Evolutionary conservation across 1,284 basidiomycete species (phyloP).

Genomic region (Puccinia brachypodii): DNA sequence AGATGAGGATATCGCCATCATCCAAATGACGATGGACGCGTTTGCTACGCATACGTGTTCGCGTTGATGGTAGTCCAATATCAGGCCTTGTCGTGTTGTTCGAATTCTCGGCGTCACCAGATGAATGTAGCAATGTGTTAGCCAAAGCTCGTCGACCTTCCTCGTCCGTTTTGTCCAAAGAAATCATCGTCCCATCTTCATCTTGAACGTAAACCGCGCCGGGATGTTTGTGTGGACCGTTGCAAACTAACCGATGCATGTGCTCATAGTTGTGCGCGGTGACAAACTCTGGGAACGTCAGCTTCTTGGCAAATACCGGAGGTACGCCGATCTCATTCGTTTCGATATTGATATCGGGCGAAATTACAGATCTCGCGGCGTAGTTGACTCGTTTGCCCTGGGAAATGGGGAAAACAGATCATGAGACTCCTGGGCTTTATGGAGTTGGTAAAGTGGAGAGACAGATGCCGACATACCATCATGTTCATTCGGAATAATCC

Average conservation of each 20-base stretch:
- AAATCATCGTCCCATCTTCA: conserved; percentile 85
- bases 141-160: conserved; percentile 93
- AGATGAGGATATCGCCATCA: conserved; percentile 91
- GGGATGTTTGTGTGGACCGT: conserved; percentile 83
- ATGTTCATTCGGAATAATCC: conserved; percentile 98
- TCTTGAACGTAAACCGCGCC: conserved; percentile 93
- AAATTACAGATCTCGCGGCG: conserved; percentile 98
- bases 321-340: conserved; percentile 98
- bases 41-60: conserved; percentile 71
- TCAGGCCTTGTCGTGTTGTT: conserved; percentile 62
- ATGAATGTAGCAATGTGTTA: conserved; percentile 92
- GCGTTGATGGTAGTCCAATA: conserved; percentile 54
- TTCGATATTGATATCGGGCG: conserved; percentile 98
- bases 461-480: conserved; percentile 70
- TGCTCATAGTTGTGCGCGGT: conserved; percentile 86
- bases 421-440: conserved; percentile 24
- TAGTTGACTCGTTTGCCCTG: conserved; percentile 99
- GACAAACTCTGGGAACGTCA: conserved; percentile 97
- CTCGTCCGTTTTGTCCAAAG: conserved; percentile 76
- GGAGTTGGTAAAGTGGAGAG: neutral
- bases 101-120: conserved; percentile 65
- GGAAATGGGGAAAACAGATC: neutral
- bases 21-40: conserved; percentile 94
- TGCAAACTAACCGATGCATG: conserved; percentile 86
- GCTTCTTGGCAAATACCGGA: conserved; percentile 92